Conservation (phyloP, 176 grass and related monocot genomes). For the Raddia guianensis region DNA sequence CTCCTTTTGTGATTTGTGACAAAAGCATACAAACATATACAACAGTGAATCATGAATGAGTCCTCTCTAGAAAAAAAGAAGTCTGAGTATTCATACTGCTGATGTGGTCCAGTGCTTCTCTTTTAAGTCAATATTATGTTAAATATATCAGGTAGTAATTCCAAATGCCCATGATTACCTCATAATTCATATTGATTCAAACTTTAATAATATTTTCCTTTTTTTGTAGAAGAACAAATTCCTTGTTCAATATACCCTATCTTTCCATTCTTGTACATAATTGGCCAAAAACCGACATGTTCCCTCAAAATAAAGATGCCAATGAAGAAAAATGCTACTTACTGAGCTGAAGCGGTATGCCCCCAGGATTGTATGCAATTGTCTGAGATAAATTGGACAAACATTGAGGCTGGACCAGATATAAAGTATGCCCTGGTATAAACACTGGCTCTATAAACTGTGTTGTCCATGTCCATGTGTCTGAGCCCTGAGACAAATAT, state of each 20-base stretch:
- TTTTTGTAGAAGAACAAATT: background rate
- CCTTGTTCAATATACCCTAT: background rate
- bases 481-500: slow-evolving; percentile 52
- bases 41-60: background rate
- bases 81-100: background rate
- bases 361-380: slow-evolving; percentile 41
- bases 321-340: slow-evolving; percentile 31
- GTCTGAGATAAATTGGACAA: slow-evolving; percentile 39
- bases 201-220: background rate
- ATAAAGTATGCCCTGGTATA: slow-evolving; percentile 55
- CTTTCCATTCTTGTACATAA: background rate
- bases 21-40: background rate
- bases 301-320: background rate
- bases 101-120: background rate
- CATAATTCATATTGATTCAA: background rate
- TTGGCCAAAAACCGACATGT: background rate
- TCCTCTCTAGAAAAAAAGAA: background rate
- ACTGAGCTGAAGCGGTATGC: slow-evolving; percentile 47
- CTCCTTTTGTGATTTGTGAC: background rate
- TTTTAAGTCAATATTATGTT: background rate
- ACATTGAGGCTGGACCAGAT: slow-evolving; percentile 62
- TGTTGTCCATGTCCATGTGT: slow-evolving; percentile 47
- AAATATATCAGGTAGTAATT: background rate
- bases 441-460: slow-evolving; percentile 75
- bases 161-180: background rate